phyloP scores from a whole-genome alignment of 257 asterid species.

The Catharanthus roseus region DNA sequence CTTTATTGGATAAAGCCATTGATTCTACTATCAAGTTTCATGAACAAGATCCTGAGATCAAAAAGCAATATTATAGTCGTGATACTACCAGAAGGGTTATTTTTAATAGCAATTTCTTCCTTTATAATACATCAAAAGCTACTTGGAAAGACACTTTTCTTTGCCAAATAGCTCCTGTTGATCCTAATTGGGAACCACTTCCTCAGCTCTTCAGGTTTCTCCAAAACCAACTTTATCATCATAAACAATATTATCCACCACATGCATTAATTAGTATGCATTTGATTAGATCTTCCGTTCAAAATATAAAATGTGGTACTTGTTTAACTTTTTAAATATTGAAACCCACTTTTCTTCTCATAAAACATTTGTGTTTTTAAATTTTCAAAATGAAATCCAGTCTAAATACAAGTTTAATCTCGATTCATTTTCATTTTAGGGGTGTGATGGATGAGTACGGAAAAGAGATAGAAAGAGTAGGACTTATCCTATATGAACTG shows the following conservation, averaged over 20 bases:
- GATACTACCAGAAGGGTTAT: conserved; percentile 3
- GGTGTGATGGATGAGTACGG: conserved; percentile 1
- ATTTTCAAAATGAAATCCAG: neutral
- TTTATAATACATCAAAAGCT: conserved; percentile 6
- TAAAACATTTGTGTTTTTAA: too few relatives aligned
- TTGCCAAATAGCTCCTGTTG: conserved; percentile 9
- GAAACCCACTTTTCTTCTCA: too few relatives aligned
- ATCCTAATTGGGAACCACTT: conserved; percentile 1
- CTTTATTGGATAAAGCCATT: neutral
- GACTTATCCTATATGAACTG: neutral
- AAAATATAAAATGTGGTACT: too few relatives aligned
- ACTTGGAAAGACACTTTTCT: conserved; percentile 12
- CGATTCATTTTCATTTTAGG: neutral
- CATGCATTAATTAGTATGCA: too few relatives aligned
- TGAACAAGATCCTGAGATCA: conserved; percentile 16
- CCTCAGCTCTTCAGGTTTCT: conserved; percentile 5
- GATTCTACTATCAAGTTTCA: conserved; percentile 10
- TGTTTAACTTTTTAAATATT: too few relatives aligned
- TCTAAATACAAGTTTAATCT: too few relatives aligned
- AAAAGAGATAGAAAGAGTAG: neutral
- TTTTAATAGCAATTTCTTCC: conserved; percentile 7
- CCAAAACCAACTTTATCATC: too few relatives aligned
- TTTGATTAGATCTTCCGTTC: too few relatives aligned
- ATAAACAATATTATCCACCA: too few relatives aligned
- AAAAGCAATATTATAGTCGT: conserved; percentile 7